Evolutionary conservation across 441 rosid genomes (phyloP), one percentile per base, ranked within the genome.

Genomic region (Rhodomyrtus psidioides): DNA sequence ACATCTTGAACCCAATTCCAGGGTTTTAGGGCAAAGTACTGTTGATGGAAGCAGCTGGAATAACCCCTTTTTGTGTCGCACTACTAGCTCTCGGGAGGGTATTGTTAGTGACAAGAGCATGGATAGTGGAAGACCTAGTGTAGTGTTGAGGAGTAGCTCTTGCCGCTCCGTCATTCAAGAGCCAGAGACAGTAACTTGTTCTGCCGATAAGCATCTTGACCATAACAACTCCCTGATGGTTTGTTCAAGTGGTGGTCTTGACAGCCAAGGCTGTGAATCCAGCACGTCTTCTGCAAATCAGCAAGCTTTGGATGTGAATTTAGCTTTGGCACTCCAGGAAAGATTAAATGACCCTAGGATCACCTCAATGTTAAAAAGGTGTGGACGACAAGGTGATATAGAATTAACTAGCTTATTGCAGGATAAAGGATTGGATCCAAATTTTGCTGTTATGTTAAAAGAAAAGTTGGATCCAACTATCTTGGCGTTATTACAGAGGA

Each of bases 401-500:
- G 99, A 98, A 74, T 92, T 98, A 90, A 88, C 95, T 90, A 94
- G 90, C 90, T 90, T 98, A 92, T 91, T 98, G 93, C 98, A 98
- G 90, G 93, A 97, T 90, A 98, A 98, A 91, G 99, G 99, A 85
- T 91, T 98, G 91, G 99, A 98, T 94, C 99, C 99, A 86, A 97
- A 98, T 93, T 98, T 98, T 93, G 99, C 99, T 83, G 92, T 98
- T 94, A 98, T 98, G 99, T 89, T 98, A 91, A 96, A 98, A 91
- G 99, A 98, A 92, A 98, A 94, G 89, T 93, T 98, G 94, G 99
- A 98, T 92, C 99, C 99, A 42, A 97, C 98, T 62, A 95, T 98
- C 85, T 92, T 98, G 87, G 99, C 99, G 84, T 92, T 98, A 84
- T 94, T 98, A 88, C 99, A 98, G 92, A 93, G 99, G 88, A 97